Conservation (phyloP, 2,329 filamentous ascomycete genomes). For the Fusarium nygamai region DNA sequence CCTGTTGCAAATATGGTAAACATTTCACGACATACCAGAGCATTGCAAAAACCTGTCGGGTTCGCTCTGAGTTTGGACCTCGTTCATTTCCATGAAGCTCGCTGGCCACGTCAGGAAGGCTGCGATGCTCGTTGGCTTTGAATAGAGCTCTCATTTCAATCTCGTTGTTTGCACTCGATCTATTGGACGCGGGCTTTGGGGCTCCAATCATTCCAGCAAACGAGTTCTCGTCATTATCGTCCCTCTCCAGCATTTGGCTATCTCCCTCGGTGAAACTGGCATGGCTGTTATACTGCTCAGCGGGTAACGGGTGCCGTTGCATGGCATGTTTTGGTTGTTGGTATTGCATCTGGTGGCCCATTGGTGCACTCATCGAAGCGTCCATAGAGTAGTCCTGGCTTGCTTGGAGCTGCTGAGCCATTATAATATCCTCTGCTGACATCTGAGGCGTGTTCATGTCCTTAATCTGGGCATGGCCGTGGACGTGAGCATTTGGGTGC, state of each 20-base stretch:
- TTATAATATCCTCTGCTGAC: slow-evolving; percentile 68
- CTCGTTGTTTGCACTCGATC: slow-evolving; percentile 82
- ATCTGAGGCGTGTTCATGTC: slow-evolving; percentile 59
- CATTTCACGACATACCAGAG: slow-evolving; percentile 70
- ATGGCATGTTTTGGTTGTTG: slow-evolving; percentile 52
- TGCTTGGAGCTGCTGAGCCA: slow-evolving; percentile 65
- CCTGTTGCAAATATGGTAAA: slow-evolving; percentile 14
- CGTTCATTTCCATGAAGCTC: slow-evolving; percentile 83
- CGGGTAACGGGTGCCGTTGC: slow-evolving; percentile 62
- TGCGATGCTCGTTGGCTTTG: slow-evolving; percentile 72
- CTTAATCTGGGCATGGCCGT: slow-evolving; percentile 52
- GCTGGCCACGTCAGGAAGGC: slow-evolving; percentile 75
- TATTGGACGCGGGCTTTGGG: slow-evolving; percentile 67
- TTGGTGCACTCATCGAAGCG: slow-evolving; percentile 55
- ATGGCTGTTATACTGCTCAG: slow-evolving; percentile 62
- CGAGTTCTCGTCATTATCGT: slow-evolving; percentile 68
- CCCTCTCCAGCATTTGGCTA: slow-evolving; percentile 68
- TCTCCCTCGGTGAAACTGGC: slow-evolving; percentile 67
- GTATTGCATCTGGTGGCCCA: slow-evolving; percentile 55
- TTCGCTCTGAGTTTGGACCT: slow-evolving; percentile 83
- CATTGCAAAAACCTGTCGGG: slow-evolving; percentile 89
- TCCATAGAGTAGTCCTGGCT: slow-evolving; percentile 63
- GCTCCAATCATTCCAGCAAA: slow-evolving; percentile 56
- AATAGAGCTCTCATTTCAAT: slow-evolving; percentile 82
- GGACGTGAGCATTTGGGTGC: slow-evolving; percentile 23